phyloP scores from a whole-genome alignment of 495 filamentous ascomycete genomes.

The Neurospora sp. region DNA sequence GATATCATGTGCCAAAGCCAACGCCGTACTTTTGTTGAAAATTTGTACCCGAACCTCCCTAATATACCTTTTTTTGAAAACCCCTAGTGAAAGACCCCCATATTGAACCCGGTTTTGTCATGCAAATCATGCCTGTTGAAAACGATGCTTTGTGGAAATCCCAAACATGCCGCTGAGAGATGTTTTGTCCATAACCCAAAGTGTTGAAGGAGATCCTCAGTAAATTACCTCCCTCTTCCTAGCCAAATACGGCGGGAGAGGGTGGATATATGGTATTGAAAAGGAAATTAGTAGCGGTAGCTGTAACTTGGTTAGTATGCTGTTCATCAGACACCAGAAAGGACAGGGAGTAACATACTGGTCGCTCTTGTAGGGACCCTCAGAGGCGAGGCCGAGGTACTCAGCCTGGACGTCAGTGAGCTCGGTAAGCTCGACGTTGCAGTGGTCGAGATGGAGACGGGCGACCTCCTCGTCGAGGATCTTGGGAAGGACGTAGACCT shows the following conservation, averaged over 20 bases:
- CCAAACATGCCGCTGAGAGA: constrained; percentile 18
- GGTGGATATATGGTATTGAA: constrained; percentile 5
- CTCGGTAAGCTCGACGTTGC: constrained; percentile 86
- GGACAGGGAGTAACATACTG: constrained; percentile 33
- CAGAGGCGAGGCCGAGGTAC: constrained; percentile 73
- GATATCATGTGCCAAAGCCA: constrained; percentile 42
- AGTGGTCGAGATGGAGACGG: constrained; percentile 81
- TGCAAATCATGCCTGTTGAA: constrained; percentile 43
- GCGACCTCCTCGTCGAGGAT: constrained; percentile 97
- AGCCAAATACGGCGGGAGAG: constrained; percentile 8
- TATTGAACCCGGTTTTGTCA: constrained; percentile 26
- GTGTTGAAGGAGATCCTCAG: constrained; percentile 21
- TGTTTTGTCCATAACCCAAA: constrained; percentile 11
- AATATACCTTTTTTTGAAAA: constrained; percentile 27
- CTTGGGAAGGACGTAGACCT: constrained; percentile 98
- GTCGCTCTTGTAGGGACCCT: constrained; percentile 94
- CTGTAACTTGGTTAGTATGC: constrained; percentile 28
- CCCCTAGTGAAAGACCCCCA: constrained; percentile 9
- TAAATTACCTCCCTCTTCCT: not conserved
- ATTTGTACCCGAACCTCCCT: constrained; percentile 38
- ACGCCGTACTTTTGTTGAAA: constrained; percentile 47
- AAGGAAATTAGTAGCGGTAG: constrained; percentile 47
- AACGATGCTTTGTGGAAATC: constrained; percentile 20
- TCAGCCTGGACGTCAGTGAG: constrained; percentile 82
- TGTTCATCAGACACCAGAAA: not conserved